These are phyloP conservation scores for Orbilia ellipsospora DNA, from an alignment of 2,329 filamentous ascomycete species.

Conservation along the genomic window DNA sequence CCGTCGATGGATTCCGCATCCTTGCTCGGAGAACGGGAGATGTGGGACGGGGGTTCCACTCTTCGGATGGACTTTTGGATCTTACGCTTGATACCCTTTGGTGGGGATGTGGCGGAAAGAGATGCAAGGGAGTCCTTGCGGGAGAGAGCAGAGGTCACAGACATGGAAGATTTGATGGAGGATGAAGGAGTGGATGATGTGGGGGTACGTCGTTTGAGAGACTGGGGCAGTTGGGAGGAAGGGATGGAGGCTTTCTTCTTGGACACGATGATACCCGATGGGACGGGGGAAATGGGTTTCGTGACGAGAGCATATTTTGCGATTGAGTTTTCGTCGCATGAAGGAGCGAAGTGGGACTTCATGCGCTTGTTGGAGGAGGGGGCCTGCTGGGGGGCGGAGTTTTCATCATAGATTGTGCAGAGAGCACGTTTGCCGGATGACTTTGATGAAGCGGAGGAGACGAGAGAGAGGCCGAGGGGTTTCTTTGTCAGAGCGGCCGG, in stretches of 20 bases:
- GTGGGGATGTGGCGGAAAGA: constrained; percentile 28
- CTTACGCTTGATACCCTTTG: constrained; percentile 52
- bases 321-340: constrained; percentile 51
- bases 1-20: constrained; percentile 36
- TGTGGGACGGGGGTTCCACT: constrained; percentile 36
- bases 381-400: constrained; percentile 17
- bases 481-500: constrained; percentile 22
- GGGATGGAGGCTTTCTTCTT: constrained; percentile 40
- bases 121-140: constrained; percentile 49
- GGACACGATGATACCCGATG: constrained; percentile 32
- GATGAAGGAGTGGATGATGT: constrained; percentile 11
- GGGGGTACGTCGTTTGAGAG: constrained; percentile 35
- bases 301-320: constrained; percentile 51
- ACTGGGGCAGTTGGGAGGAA: constrained; percentile 14
- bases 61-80: constrained; percentile 44
- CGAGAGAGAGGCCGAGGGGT: constrained; percentile 15
- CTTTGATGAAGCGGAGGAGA: not conserved
- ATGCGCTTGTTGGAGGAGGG: constrained; percentile 38
- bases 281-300: constrained; percentile 38
- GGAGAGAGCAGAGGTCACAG: constrained; percentile 24
- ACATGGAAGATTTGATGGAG: constrained; percentile 15
- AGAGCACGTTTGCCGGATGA: constrained; percentile 36
- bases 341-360: constrained; percentile 38
- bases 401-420: constrained; percentile 53
- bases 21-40: constrained; percentile 14